Percentiles rank a stretch among this genome's conserved stretches.
phyloP scores from a whole-genome alignment of 768 basidiomycete genomes.

The Amanita molliuscula region DNA sequence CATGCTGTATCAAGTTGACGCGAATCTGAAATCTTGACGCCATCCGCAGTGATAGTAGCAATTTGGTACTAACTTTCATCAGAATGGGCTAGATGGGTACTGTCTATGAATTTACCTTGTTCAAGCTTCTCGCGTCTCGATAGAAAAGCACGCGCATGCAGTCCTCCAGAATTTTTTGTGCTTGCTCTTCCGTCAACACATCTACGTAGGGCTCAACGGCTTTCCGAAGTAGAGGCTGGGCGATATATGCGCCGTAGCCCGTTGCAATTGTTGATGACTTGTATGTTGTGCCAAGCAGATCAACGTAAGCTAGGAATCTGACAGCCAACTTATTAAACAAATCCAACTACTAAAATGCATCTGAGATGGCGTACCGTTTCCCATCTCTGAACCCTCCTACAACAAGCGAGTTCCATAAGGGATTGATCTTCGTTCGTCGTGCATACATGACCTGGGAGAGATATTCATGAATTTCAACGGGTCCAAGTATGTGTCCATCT shows the following conservation, averaged over 20 bases:
- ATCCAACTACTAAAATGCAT: background rate
- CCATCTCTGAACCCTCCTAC: conserved; percentile 89
- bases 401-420: conserved; percentile 90
- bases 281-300: conserved; percentile 95
- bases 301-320: conserved; percentile 91
- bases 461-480: conserved; percentile 88
- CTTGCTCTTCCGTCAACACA: conserved; percentile 68
- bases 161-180: conserved; percentile 65
- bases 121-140: conserved; percentile 88
- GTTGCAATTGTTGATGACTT: conserved; percentile 89
- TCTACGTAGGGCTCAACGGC: conserved; percentile 81
- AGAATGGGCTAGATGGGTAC: background rate
- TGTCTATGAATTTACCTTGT: conserved; percentile 56
- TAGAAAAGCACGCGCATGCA: conserved; percentile 94
- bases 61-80: conserved; percentile 75
- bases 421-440: conserved; percentile 80
- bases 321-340: background rate
- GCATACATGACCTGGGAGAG: conserved; percentile 86
- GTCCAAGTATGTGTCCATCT: conserved; percentile 79
- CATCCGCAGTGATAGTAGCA: conserved; percentile 72
- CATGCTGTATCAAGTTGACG: conserved; percentile 70
- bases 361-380: conserved; percentile 43
- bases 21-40: conserved; percentile 73
- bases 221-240: conserved; percentile 84
- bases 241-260: conserved; percentile 89